phyloP scores from a whole-genome alignment of 257 asterid genomes.

The Ilex asprella region DNA sequence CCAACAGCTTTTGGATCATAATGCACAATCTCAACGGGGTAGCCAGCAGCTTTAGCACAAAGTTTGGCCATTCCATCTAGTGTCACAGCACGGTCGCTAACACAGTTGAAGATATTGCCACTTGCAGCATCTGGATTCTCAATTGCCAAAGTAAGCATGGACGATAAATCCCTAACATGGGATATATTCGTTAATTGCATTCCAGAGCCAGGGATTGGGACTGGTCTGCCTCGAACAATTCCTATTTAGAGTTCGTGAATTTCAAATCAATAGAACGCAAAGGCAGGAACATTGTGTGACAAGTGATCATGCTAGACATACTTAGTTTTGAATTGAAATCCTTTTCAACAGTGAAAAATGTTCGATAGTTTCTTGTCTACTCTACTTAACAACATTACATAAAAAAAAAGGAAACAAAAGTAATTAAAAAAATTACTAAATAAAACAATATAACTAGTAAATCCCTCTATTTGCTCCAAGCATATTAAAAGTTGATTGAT shows the following conservation, averaged over 20 bases:
- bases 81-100: constrained; percentile 89
- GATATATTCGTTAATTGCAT: constrained; percentile 84
- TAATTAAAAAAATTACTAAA: too few species aligned
- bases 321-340: too few species aligned
- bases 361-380: too few species aligned
- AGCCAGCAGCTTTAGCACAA: constrained; percentile 78
- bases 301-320: too few species aligned
- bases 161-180: constrained; percentile 82
- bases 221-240: constrained; percentile 75
- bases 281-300: constrained; percentile 1
- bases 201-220: constrained; percentile 88
- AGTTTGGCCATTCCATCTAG: constrained; percentile 86
- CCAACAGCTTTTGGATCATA: constrained; percentile 87
- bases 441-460: too few species aligned
- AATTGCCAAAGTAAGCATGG: constrained; percentile 73
- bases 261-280: constrained; percentile 1
- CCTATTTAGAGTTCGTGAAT: constrained; percentile 33
- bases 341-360: too few species aligned
- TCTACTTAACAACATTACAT: too few species aligned
- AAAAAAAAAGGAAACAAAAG: too few species aligned
- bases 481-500: too few species aligned
- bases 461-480: too few species aligned
- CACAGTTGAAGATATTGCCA: constrained; percentile 75
- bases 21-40: constrained; percentile 75
- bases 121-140: constrained; percentile 67